These are phyloP conservation scores for Amauroascus verrucosus DNA, from an alignment of 2,329 filamentous ascomycete species.

Conservation along the genomic window DNA sequence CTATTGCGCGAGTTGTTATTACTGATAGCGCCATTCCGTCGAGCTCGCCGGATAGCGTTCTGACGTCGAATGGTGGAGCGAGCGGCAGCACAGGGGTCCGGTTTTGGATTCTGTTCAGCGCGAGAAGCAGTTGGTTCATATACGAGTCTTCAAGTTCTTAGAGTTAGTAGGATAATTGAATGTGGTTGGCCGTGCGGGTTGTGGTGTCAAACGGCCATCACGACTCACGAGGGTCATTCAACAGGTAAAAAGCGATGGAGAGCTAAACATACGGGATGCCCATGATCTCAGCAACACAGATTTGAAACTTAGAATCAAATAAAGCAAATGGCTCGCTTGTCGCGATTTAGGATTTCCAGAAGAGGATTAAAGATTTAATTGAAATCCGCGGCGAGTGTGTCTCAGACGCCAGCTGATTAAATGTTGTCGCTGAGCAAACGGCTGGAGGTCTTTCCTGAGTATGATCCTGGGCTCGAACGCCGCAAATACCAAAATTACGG, in stretches of 20 bases:
- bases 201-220: not conserved
- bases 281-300: constrained; percentile 22
- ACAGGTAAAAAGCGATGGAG: not conserved
- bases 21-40: constrained; percentile 9
- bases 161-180: not conserved
- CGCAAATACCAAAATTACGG: constrained; percentile 3
- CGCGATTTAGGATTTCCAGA: not conserved
- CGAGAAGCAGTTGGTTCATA: constrained; percentile 10
- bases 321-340: not conserved
- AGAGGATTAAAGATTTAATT: not conserved
- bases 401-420: not conserved
- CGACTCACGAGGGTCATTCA: not conserved
- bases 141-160: constrained; percentile 1
- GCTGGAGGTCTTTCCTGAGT: not conserved
- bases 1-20: constrained; percentile 21
- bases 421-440: not conserved
- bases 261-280: constrained; percentile 34
- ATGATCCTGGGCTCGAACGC: not conserved
- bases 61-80: constrained; percentile 51
- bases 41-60: constrained; percentile 13
- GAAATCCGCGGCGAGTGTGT: not conserved
- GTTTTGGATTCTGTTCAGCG: constrained; percentile 28
- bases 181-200: not conserved
- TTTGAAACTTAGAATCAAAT: not conserved
- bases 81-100: constrained; percentile 43